phyloP scores from a whole-genome alignment of 257 asterid genomes.

The Salvia miltiorrhiza region DNA sequence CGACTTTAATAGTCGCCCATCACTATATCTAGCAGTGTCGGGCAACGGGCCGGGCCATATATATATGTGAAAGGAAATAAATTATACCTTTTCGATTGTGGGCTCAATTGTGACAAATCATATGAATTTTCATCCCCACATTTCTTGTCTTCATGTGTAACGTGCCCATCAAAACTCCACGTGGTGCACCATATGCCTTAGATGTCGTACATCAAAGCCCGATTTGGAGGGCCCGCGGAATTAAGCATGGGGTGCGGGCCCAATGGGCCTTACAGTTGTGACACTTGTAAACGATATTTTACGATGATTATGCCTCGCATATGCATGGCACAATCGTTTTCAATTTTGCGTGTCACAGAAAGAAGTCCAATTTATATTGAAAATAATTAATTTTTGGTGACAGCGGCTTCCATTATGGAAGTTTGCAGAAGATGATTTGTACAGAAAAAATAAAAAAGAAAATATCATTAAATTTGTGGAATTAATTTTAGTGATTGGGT shows the following conservation, averaged over 20 bases:
- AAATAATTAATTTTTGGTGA: not conserved
- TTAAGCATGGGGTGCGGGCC: conserved; percentile 12
- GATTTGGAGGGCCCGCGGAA: not conserved
- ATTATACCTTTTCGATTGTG: conserved; percentile 3
- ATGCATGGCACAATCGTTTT: not conserved
- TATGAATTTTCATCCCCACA: not conserved
- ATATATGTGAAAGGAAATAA: conserved; percentile 3
- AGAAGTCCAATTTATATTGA: not conserved
- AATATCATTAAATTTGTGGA: not conserved
- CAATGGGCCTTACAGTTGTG: conserved; percentile 11
- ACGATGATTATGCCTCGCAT: not conserved
- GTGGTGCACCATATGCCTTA: conserved; percentile 23
- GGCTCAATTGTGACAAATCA: conserved; percentile 14
- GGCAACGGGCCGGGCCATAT: not conserved
- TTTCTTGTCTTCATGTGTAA: not conserved
- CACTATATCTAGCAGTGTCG: not conserved
- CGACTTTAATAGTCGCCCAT: not conserved
- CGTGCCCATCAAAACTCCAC: conserved; percentile 14
- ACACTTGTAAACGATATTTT: not conserved
- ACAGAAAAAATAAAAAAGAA: not conserved
- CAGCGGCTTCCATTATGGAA: not conserved
- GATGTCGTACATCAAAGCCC: conserved; percentile 7
- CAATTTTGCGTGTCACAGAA: not conserved
- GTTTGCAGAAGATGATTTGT: conserved; percentile 9
- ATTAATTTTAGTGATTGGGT: conserved; percentile 4